Evolutionary conservation across 2,329 filamentous ascomycete genomes (phyloP).

Genomic region (Xylaria polymorpha): DNA sequence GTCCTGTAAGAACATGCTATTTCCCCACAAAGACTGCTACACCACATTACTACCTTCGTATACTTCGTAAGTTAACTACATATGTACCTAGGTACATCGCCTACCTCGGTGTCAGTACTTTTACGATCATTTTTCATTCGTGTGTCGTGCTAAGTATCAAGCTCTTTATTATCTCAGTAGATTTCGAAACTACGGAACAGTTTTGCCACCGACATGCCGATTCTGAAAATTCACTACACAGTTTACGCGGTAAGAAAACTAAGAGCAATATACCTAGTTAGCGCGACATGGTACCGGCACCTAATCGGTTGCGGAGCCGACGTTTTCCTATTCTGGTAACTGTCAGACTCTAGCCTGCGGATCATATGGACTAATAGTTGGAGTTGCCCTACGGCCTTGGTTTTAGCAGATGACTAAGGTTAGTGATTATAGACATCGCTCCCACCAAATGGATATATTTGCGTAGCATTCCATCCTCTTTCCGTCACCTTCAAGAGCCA

Average conservation of each 20-base stretch:
- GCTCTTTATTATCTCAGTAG: no score
- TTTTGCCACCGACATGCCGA: no score
- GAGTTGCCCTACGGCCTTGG: not conserved
- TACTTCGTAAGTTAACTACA: not conserved
- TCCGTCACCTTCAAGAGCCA: slow-evolving; percentile 1
- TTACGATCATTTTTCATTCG: not conserved
- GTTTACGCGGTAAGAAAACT: no score
- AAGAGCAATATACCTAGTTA: no score
- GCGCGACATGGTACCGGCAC: not conserved
- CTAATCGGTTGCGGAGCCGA: slow-evolving; percentile 1
- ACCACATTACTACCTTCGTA: not conserved
- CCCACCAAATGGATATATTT: slow-evolving; percentile 13
- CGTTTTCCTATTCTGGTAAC: slow-evolving; percentile 10
- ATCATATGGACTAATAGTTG: not conserved
- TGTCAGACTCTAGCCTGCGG: not conserved
- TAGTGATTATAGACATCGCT: not conserved
- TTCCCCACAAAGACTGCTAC: slow-evolving; percentile 5
- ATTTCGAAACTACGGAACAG: no score
- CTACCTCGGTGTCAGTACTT: not conserved
- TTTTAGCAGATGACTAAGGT: not conserved
- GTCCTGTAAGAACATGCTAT: not conserved
- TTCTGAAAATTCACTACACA: no score
- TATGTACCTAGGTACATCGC: no score
- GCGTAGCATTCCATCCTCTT: slow-evolving; percentile 6
- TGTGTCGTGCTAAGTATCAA: no score